A percentile compares a stretch with the other conserved stretches of the same genome.
Evolutionary conservation across 306 rosid genomes (phyloP).

Genomic region (Abrus pulchellus): DNA sequence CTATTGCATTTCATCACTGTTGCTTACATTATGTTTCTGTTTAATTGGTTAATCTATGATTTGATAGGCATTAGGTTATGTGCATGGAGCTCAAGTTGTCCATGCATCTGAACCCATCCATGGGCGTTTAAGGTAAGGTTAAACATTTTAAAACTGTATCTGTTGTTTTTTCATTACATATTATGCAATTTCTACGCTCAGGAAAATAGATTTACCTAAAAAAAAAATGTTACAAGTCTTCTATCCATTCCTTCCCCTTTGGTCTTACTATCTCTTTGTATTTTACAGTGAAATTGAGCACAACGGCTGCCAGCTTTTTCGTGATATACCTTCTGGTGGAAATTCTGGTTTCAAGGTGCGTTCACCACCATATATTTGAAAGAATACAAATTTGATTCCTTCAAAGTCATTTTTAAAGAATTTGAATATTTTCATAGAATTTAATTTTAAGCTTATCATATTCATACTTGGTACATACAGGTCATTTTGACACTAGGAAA

Average conservation of each 20-base stretch:
- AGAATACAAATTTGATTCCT: conserved; percentile 30
- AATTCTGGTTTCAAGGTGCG: conserved; percentile 92
- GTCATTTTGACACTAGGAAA: conserved; percentile 35
- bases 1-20: conserved; percentile 28
- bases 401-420: background rate
- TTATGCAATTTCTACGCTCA: conserved; percentile 29
- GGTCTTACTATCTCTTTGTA: conserved; percentile 31
- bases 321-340: conserved; percentile 84
- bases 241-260: conserved; percentile 24
- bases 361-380: conserved; percentile 34
- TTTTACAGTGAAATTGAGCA: conserved; percentile 88
- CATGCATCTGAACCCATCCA: conserved; percentile 95
- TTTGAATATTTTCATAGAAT: conserved; percentile 30
- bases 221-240: conserved; percentile 15
- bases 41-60: conserved; percentile 44
- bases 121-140: conserved; percentile 87
- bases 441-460: background rate
- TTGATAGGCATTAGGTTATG: conserved; percentile 91
- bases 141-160: conserved; percentile 27
- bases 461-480: conserved; percentile 21
- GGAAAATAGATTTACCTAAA: conserved; percentile 34
- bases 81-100: conserved; percentile 90
- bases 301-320: conserved; percentile 80
- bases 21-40: conserved; percentile 13
- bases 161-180: conserved; percentile 31